These are phyloP conservation scores for Alopecurus myosuroides DNA, from an alignment of 176 grass and related monocot genomes.

Conservation along the genomic window DNA sequence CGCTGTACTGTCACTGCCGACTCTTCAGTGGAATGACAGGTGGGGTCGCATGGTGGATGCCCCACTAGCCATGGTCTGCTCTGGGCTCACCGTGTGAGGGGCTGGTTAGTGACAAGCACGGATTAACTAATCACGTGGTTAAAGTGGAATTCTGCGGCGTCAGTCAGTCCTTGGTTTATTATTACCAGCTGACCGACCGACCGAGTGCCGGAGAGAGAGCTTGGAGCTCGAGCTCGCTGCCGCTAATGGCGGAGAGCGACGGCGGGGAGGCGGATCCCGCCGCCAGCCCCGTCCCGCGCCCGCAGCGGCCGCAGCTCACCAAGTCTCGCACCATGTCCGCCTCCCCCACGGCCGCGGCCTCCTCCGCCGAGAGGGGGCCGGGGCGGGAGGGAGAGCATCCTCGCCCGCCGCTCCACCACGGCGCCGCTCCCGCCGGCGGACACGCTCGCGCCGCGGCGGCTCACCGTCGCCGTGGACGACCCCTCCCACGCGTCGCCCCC, in stretches of 20 bases:
- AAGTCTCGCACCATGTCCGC: slow-evolving; percentile 42
- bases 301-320: slow-evolving; percentile 39
- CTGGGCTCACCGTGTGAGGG: too few relatives aligned
- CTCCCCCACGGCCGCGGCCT: background rate
- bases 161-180: slow-evolving; percentile 2
- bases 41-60: background rate
- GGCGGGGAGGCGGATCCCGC: slow-evolving; percentile 24
- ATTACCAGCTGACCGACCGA: background rate
- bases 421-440: slow-evolving; percentile 14
- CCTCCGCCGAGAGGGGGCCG: background rate
- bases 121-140: slow-evolving; percentile 27
- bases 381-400: slow-evolving; percentile 5
- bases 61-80: background rate
- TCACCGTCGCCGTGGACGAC: slow-evolving; percentile 64
- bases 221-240: slow-evolving; percentile 17
- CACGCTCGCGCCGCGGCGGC: slow-evolving; percentile 21
- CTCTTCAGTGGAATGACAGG: background rate
- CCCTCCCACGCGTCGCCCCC: slow-evolving; percentile 45
- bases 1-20: background rate
- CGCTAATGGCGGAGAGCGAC: slow-evolving; percentile 57
- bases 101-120: background rate
- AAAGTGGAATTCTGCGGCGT: slow-evolving; percentile 3
- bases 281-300: slow-evolving; percentile 15
- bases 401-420: slow-evolving; percentile 37
- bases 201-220: background rate